Base-by-base conservation (phyloP, 805 yeast genomes). In the Metschnikowia peoriensis region DNA sequence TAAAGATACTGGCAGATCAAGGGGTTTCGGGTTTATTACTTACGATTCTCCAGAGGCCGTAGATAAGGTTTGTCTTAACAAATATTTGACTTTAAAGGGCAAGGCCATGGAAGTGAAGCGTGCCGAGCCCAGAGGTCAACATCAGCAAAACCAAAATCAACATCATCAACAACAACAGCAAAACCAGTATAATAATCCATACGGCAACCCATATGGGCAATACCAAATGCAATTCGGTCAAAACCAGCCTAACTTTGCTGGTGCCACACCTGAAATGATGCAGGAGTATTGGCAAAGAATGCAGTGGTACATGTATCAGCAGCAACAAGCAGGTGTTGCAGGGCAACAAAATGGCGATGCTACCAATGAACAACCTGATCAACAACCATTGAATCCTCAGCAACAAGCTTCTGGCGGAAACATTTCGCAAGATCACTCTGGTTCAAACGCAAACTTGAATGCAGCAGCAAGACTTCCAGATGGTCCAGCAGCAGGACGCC, bases 1-100 rank as follows among this genome's bases (percentile, higher is more conserved):
- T 70, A 94, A 93, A 71, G 97, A 92, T 68, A 89, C 97, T 4
- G 97, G 98, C 54, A 83, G 96, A 65, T 90, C 97, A 2, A 83
- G 98, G 74, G 99, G 99, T 28, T 93, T 91, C 69, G 99, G 99
- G 1, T 93, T 93, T 69, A 91, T 93, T 57, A 93, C 99, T 12
- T 93, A 88, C 71, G 98, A 93, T 65, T 83, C 96, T 16, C 96
- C 96, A 22, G 92, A 87, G 44, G 97, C 97, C 14, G 97, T 93
- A 43, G 97, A 92, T 63, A 79, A 84, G 60, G 96, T 89, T 50
- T 85, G 94, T 50, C 86, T 84, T 52, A 87, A 86, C 68, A 88
- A 87, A 69, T 90, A 84, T 65, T 80, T 93, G 58, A 83, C 85
- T 52, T 84, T 93, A 62, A 91, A 90, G 65, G 97, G 96, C 45